These are phyloP conservation scores for Millerago galiae DNA, from an alignment of 805 yeast species.

Conservation along the genomic window DNA sequence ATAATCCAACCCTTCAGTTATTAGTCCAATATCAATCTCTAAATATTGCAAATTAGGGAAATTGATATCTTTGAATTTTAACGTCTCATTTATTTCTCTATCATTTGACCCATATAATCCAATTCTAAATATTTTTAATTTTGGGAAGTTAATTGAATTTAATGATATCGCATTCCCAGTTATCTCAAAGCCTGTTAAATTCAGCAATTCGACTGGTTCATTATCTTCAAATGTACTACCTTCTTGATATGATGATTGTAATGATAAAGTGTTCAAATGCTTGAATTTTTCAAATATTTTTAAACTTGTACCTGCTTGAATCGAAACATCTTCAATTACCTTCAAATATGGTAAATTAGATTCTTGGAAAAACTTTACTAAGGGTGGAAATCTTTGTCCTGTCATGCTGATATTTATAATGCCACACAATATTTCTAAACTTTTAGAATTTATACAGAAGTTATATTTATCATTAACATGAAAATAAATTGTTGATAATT, in stretches of 20 bases:
- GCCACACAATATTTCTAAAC: conserved; percentile 11
- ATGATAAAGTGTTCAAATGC: conserved; percentile 9
- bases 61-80: conserved; percentile 9
- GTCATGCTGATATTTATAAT: conserved; percentile 16
- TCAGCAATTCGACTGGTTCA: neutral
- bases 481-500: conserved; percentile 16
- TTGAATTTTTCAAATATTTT: conserved; percentile 16
- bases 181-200: conserved; percentile 9
- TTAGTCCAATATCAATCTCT: conserved; percentile 2
- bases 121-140: conserved; percentile 6
- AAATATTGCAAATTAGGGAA: conserved; percentile 2
- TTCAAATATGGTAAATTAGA: conserved; percentile 17
- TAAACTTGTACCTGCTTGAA: conserved; percentile 17
- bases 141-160: conserved; percentile 9
- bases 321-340: conserved; percentile 14
- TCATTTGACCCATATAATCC: conserved; percentile 17
- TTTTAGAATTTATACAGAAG: conserved; percentile 15
- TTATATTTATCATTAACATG: conserved; percentile 9
- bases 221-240: conserved; percentile 5
- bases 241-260: conserved; percentile 19
- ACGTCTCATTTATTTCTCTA: conserved; percentile 11
- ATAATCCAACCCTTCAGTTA: conserved; percentile 4
- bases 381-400: conserved; percentile 16
- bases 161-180: conserved; percentile 19
- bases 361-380: conserved; percentile 14